phyloP scores from a whole-genome alignment of 805 yeast genomes.

The Barnettozyma populi region DNA sequence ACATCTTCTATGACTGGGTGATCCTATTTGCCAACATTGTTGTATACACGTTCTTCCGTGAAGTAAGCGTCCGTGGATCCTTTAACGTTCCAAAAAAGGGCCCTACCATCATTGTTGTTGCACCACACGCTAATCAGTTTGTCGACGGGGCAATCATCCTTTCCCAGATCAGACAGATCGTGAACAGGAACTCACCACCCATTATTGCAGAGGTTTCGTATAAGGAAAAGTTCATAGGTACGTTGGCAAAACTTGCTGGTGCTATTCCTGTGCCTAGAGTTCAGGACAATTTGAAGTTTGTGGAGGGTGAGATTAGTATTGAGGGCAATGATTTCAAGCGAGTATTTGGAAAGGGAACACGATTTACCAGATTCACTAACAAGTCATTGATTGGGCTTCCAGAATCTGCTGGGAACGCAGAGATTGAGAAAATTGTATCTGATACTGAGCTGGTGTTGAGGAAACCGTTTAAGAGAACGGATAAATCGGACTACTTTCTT shows the following conservation, averaged over 20 bases:
- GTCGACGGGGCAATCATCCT: slow-evolving; percentile 75
- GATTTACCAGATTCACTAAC: slow-evolving; percentile 52
- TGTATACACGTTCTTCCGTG: slow-evolving; percentile 53
- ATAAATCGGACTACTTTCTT: slow-evolving; percentile 42
- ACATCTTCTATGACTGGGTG: slow-evolving; percentile 17
- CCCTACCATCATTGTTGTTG: slow-evolving; percentile 73
- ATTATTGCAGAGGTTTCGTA: slow-evolving; percentile 79
- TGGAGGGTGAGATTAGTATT: slow-evolving; percentile 60
- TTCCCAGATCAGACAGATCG: slow-evolving; percentile 60
- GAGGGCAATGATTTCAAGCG: slow-evolving; percentile 43
- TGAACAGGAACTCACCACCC: slow-evolving; percentile 66
- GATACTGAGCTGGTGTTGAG: slow-evolving; percentile 65
- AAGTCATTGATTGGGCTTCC: slow-evolving; percentile 76
- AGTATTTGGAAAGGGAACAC: slow-evolving; percentile 60
- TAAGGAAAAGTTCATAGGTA: slow-evolving; percentile 59
- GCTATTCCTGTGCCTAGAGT: slow-evolving; percentile 89
- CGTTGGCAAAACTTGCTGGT: slow-evolving; percentile 64
- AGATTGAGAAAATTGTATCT: slow-evolving; percentile 57
- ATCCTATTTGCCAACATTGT: slow-evolving; percentile 21
- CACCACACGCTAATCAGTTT: slow-evolving; percentile 87
- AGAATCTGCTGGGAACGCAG: slow-evolving; percentile 68
- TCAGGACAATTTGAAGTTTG: slow-evolving; percentile 71
- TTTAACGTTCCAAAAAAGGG: slow-evolving; percentile 54
- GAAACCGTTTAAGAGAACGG: slow-evolving; percentile 56
- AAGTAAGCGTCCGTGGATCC: slow-evolving; percentile 68